Evolutionary conservation across 2,329 filamentous ascomycete genomes (phyloP), one percentile per base, ranked within the genome.

Genomic region (Penicillium sp.): DNA sequence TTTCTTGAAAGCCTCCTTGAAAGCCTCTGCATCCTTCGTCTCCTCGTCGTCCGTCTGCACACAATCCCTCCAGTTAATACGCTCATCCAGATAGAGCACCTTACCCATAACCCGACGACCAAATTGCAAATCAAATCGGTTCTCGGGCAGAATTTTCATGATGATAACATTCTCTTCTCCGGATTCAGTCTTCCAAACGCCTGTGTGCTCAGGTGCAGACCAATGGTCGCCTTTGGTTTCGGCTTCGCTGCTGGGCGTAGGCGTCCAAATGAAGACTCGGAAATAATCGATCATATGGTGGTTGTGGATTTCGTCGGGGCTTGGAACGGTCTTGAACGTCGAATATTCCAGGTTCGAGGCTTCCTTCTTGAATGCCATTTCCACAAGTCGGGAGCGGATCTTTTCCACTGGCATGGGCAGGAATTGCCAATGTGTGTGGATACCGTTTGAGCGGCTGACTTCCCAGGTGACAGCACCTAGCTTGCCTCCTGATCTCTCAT

Each of bases 391-490:
- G 41, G 82, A 81, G 19, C 71, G 73, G 44, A 95, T 78, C 39
- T 88, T 72, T 9, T 85, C 77, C 0, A 78, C 74, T 0, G 85
- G 80, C 0, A 94, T 75, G 1, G 93, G 88, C 28, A 97, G 73
- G 58, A 94, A 85, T 69, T 98, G 94, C 93, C 90, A 96, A 64
- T 97, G 91, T 1, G 84, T 78, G 65, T 98, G 93, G 49, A 97
- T 83, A 48, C 93, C 88, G 45, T 80, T 79, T 4, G 76, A 77
- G 44, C 89, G 84, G 64, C 84, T 91, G 61, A 98, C 90, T 70
- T 97, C 93, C 82, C 88, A 98, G 0, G 88, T 93, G 1, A 97
- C 85, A 2, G 83, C 80, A 15, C 91, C 93, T 1, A 96, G 80
- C 68, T 71, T n/a, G 74, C 71, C 61, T 9, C 65, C 64, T 22